phyloP scores from a whole-genome alignment of 2,329 filamentous ascomycete genomes.

The Mollisia scopiformis region DNA sequence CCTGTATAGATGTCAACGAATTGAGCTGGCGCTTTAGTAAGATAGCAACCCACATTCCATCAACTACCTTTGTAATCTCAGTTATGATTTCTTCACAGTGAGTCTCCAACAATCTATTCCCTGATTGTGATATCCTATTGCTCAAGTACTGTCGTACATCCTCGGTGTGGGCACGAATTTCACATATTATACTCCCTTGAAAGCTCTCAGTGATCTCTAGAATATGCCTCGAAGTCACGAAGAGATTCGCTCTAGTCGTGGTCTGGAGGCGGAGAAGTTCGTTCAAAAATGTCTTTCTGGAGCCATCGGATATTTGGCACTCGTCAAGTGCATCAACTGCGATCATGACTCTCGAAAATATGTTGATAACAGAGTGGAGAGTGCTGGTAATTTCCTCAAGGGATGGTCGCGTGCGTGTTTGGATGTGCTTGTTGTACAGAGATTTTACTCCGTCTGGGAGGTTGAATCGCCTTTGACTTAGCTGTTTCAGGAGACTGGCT shows the following conservation, averaged over 20 bases:
- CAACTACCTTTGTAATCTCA: constrained; percentile 6
- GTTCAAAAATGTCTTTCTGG: constrained; percentile 29
- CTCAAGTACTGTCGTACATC: constrained; percentile 37
- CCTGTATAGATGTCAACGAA: too few relatives aligned
- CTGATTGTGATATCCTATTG: constrained; percentile 23
- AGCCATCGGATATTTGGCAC: constrained; percentile 16
- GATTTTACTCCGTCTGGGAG: not conserved
- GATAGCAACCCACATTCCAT: too few relatives aligned
- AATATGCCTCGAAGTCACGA: constrained; percentile 39
- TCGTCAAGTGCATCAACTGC: constrained; percentile 21
- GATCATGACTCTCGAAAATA: constrained; percentile 29
- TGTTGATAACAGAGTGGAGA: constrained; percentile 1
- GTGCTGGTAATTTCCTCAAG: constrained; percentile 17
- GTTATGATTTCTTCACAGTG: constrained; percentile 28
- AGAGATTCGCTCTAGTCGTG: constrained; percentile 26
- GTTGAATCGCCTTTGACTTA: not conserved
- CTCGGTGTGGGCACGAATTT: constrained; percentile 35
- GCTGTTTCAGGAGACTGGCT: not conserved
- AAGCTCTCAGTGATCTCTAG: constrained; percentile 30
- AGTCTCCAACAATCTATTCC: constrained; percentile 15
- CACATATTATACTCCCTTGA: constrained; percentile 13
- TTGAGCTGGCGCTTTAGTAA: too few relatives aligned
- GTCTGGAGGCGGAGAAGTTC: constrained; percentile 29
- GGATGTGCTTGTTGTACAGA: constrained; percentile 20
- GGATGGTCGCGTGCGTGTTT: constrained; percentile 29